phyloP scores from a whole-genome alignment of 306 rosid species.

The Acacia acuminata region DNA sequence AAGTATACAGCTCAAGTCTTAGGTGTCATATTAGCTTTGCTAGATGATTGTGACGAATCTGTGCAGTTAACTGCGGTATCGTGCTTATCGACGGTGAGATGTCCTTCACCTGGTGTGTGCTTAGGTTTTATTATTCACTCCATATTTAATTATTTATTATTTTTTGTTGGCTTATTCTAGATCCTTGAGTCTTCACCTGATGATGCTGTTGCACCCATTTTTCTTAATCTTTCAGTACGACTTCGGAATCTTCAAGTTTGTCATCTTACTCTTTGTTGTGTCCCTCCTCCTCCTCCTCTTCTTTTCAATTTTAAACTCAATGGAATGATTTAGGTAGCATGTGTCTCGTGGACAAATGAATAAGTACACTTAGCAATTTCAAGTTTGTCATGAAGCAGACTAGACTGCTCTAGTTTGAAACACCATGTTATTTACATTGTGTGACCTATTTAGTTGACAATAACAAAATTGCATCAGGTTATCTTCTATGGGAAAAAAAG shows the following conservation, averaged over 20 bases:
- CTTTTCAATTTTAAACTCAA: constrained; percentile 4
- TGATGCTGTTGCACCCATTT: constrained; percentile 85
- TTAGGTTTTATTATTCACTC: constrained; percentile 8
- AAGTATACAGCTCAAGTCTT: constrained; percentile 80
- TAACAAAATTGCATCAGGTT: background rate
- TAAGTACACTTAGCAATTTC: background rate
- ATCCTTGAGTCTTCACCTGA: constrained; percentile 82
- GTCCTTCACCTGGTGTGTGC: constrained; percentile 14
- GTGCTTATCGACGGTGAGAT: constrained; percentile 76
- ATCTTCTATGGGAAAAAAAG: background rate
- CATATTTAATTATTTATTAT: constrained; percentile 31
- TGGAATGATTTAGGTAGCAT: constrained; percentile 9
- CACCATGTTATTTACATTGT: background rate
- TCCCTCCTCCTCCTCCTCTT: background rate
- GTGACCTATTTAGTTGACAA: constrained; percentile 9
- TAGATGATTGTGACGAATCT: constrained; percentile 86
- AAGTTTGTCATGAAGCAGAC: background rate
- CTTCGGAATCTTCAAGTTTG: constrained; percentile 92
- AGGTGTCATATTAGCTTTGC: constrained; percentile 89
- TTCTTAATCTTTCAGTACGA: constrained; percentile 80
- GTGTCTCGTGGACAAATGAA: constrained; percentile 15
- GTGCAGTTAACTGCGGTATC: constrained; percentile 95
- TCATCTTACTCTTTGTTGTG: constrained; percentile 9
- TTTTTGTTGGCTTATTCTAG: constrained; percentile 46
- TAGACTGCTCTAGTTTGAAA: constrained; percentile 18